Percentiles rank a stretch among this genome's conserved stretches.
Evolutionary conservation across 2,329 filamentous ascomycete species (phyloP).

Genomic region (Exophiala dermatitidis): DNA sequence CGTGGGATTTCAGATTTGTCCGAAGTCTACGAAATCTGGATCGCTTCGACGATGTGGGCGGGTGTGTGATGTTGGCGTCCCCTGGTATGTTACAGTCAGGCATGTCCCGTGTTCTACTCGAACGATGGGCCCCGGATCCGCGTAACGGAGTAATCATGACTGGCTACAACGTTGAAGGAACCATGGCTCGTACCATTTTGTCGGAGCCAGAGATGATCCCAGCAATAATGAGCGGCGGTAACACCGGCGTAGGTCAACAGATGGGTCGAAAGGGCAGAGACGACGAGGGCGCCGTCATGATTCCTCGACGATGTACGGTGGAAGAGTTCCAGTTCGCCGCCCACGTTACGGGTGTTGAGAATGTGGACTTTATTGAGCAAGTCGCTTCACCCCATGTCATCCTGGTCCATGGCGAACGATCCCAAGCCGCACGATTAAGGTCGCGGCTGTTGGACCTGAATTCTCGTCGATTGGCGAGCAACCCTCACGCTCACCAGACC

Average conservation of each 20-base stretch:
- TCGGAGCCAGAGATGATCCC: conserved; percentile 92
- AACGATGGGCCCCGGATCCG: conserved; percentile 91
- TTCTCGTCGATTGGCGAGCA: conserved; percentile 37
- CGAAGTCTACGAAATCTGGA: conserved; percentile 87
- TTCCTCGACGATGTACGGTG: conserved; percentile 84
- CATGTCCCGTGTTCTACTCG: conserved; percentile 83
- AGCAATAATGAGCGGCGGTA: conserved; percentile 75
- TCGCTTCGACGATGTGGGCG: conserved; percentile 89
- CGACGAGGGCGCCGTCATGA: conserved; percentile 74
- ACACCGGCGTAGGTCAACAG: conserved; percentile 46
- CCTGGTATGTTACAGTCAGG: conserved; percentile 98
- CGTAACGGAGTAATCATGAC: conserved; percentile 99
- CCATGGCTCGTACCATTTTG: conserved; percentile 94
- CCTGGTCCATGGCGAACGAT: conserved; percentile 90
- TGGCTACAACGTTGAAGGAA: conserved; percentile 95
- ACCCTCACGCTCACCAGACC: conserved; percentile 66
- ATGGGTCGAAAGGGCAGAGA: conserved; percentile 57
- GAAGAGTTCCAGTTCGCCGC: conserved; percentile 94
- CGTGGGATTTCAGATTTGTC: conserved; percentile 96
- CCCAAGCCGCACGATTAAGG: conserved; percentile 96
- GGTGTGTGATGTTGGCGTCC: conserved; percentile 93
- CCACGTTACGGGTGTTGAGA: conserved; percentile 92
- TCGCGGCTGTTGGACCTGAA: conserved; percentile 93
- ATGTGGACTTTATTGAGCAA: conserved; percentile 93
- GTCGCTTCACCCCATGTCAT: conserved; percentile 89